Conservation (phyloP, 176 grass and related monocot species). For the Hsuehochloa calcarea region DNA sequence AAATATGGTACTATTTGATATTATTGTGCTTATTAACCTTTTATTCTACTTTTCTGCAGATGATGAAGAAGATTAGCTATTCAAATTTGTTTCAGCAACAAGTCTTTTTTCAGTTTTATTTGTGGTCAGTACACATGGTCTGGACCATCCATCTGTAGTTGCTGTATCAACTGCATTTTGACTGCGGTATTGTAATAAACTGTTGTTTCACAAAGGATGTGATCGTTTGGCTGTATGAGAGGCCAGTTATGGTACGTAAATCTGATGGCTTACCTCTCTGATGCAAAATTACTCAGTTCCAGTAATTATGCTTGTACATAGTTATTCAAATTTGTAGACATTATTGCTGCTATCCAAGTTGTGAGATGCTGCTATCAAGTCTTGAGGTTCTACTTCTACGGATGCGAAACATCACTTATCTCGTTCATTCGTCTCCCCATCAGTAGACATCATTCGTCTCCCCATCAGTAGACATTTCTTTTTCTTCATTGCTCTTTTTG, state of each 20-base stretch:
- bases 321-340: too few species aligned
- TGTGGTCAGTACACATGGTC: constrained; percentile 14
- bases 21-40: neutral
- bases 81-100: constrained; percentile 23
- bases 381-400: neutral
- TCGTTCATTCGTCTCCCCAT: neutral
- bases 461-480: neutral
- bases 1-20: constrained; percentile 5
- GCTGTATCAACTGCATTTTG: constrained; percentile 15
- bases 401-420: neutral
- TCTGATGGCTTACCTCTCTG: constrained; percentile 7
- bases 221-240: constrained; percentile 17
- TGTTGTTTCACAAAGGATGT: constrained; percentile 22
- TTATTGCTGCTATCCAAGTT: neutral
- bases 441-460: neutral
- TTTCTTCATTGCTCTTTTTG: neutral
- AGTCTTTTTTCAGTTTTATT: constrained; percentile 32
- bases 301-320: neutral
- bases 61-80: constrained; percentile 49
- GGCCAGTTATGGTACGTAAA: neutral
- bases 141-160: constrained; percentile 17
- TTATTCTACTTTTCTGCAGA: constrained; percentile 34
- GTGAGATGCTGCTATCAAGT: too few species aligned
- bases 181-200: constrained; percentile 48
- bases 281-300: constrained; percentile 8